Percentiles rank a stretch among this genome's conserved stretches.
Evolutionary conservation across 768 basidiomycete genomes (phyloP).

Genomic region (Sarcomyxa edulis): DNA sequence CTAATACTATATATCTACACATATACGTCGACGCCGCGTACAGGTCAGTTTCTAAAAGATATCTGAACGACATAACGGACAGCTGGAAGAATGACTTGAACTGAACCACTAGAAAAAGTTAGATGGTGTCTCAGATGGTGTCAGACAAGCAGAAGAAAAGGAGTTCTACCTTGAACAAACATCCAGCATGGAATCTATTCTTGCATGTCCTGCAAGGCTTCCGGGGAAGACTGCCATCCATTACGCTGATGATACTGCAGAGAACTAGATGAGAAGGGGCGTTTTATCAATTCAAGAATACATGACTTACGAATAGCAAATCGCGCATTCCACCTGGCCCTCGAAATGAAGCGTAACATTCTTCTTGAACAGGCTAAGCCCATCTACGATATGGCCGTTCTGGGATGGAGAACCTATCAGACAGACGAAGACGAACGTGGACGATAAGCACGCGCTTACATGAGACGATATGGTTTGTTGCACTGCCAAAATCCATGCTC

Average conservation of each 20-base stretch:
- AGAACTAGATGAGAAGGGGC: conserved; percentile 1
- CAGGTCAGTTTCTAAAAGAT: conserved; percentile 42
- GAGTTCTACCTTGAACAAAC: conserved; percentile 72
- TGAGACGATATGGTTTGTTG: conserved; percentile 88
- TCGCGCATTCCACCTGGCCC: conserved; percentile 93
- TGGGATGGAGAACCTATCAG: conserved; percentile 22
- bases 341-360: conserved; percentile 93
- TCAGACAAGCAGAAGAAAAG: background rate
- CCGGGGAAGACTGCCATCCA: conserved; percentile 81
- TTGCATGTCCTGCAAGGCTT: conserved; percentile 94
- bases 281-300: background rate
- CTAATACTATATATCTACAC: too few relatives aligned
- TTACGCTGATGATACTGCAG: conserved; percentile 80
- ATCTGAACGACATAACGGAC: conserved; percentile 86
- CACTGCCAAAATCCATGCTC: conserved; percentile 89
- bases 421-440: too few relatives aligned
- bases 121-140: background rate
- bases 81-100: conserved; percentile 83
- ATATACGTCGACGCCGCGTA: too few relatives aligned
- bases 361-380: conserved; percentile 85
- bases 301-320: conserved; percentile 88
- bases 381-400: conserved; percentile 91
- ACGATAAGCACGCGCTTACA: conserved; percentile 41
- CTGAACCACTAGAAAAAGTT: conserved; percentile 69
- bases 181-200: conserved; percentile 89